These are phyloP conservation scores for Entomophthora muscae DNA, from an alignment of 371 early-diverging fungal genomes.

Conservation along the genomic window DNA sequence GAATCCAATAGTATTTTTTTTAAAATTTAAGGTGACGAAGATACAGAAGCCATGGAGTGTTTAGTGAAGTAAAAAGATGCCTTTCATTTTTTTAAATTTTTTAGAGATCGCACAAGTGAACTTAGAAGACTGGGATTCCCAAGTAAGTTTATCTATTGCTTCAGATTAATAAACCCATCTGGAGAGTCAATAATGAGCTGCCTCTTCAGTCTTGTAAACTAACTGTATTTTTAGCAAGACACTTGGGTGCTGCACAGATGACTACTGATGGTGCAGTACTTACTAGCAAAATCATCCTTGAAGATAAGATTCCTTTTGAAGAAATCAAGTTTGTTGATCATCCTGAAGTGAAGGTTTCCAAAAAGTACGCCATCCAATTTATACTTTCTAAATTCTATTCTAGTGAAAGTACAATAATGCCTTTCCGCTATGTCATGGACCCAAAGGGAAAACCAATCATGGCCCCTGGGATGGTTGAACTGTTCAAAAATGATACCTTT, in stretches of 20 bases:
- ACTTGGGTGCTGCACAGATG: conserved; percentile 2
- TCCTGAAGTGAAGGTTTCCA: conserved; percentile 2
- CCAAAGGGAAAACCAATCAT: conserved; percentile 2
- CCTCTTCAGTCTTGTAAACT: too few species aligned
- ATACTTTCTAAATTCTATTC: background rate
- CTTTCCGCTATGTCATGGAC: conserved; percentile 5
- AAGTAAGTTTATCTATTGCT: too few species aligned
- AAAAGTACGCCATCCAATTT: conserved; percentile 7
- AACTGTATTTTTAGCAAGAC: conserved; percentile 3
- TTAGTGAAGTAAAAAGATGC: background rate
- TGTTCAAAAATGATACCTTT: conserved; percentile 2
- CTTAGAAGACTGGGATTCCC: conserved; percentile 2
- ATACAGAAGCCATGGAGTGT: conserved; percentile 8
- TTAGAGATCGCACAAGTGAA: conserved; percentile 9
- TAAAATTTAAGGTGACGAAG: conserved; percentile 5
- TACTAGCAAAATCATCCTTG: conserved; percentile 1
- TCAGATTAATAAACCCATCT: too few species aligned
- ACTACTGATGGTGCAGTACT: conserved; percentile 8
- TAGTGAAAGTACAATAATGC: conserved; percentile 8
- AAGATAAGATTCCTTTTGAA: conserved; percentile 6
- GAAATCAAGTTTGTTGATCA: conserved; percentile 6
- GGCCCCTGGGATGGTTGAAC: conserved; percentile 4
- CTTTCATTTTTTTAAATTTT: background rate
- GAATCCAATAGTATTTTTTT: too few species aligned
- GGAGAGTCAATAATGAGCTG: too few species aligned